phyloP scores from a whole-genome alignment of 2,329 filamentous ascomycete species.

The Huntiella savannae region DNA sequence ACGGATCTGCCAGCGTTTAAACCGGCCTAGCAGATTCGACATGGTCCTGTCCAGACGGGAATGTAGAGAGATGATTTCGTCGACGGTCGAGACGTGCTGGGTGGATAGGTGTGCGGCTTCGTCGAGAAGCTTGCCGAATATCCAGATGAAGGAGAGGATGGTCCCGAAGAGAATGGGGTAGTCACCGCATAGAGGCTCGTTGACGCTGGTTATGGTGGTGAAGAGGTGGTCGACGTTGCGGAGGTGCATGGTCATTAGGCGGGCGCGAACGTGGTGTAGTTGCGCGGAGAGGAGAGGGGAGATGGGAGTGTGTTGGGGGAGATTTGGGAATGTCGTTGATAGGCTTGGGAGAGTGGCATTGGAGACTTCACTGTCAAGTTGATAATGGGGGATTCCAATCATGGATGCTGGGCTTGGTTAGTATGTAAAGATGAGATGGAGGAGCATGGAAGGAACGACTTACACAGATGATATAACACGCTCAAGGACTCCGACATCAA shows the following conservation, averaged over 20 bases:
- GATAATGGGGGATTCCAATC: neutral
- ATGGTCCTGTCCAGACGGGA: too few species aligned
- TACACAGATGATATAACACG: neutral
- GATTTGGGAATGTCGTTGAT: neutral
- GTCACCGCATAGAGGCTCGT: neutral
- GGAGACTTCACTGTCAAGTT: neutral
- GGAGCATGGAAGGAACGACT: neutral
- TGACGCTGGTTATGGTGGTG: neutral
- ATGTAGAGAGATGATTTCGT: too few species aligned
- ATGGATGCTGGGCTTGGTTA: neutral
- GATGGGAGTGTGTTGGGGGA: neutral
- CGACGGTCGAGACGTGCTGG: too few species aligned
- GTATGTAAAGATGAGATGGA: neutral
- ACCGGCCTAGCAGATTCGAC: too few species aligned
- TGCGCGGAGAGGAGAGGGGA: constrained; percentile 1
- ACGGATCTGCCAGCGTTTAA: too few species aligned
- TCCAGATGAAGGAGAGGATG: neutral
- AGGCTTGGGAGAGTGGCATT: neutral
- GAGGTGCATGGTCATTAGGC: constrained; percentile 2
- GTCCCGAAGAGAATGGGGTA: constrained; percentile 1
- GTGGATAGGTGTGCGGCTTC: too few species aligned
- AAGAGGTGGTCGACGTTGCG: constrained; percentile 5
- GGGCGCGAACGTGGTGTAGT: neutral
- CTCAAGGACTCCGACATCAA: neutral
- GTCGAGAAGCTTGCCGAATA: neutral